Conservation (phyloP, 1,284 basidiomycete genomes). For the Leccinum cinnamomeum region DNA sequence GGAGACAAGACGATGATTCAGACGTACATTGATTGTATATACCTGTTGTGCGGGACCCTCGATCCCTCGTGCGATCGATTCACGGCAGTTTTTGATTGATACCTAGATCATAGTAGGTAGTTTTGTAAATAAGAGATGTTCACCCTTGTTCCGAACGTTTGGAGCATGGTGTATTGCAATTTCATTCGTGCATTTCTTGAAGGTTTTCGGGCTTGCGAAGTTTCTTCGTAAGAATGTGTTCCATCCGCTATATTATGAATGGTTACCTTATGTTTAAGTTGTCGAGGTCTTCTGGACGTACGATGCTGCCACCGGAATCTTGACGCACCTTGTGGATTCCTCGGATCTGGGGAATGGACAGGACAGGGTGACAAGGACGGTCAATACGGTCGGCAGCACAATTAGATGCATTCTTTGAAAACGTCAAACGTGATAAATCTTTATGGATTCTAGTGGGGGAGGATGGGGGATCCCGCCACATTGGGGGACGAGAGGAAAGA, state of each 20-base stretch:
- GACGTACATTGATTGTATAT: background rate
- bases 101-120: background rate
- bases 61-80: background rate
- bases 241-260: too few species aligned
- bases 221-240: too few species aligned
- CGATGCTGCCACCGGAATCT: background rate
- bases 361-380: too few species aligned
- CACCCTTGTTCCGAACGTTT: too few species aligned
- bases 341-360: background rate
- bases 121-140: too few species aligned
- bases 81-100: background rate
- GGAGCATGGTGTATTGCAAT: background rate
- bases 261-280: too few species aligned
- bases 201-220: background rate
- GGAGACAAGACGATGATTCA: background rate
- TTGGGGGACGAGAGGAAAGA: background rate
- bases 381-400: background rate
- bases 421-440: background rate
- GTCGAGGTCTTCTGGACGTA: background rate
- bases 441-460: too few species aligned
- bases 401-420: background rate
- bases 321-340: background rate
- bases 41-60: background rate
- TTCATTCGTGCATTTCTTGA: background rate
- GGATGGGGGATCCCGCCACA: background rate